Evolutionary conservation across 2,329 filamentous ascomycete species (phyloP).

Genomic region (Aspergillus japonicus): DNA sequence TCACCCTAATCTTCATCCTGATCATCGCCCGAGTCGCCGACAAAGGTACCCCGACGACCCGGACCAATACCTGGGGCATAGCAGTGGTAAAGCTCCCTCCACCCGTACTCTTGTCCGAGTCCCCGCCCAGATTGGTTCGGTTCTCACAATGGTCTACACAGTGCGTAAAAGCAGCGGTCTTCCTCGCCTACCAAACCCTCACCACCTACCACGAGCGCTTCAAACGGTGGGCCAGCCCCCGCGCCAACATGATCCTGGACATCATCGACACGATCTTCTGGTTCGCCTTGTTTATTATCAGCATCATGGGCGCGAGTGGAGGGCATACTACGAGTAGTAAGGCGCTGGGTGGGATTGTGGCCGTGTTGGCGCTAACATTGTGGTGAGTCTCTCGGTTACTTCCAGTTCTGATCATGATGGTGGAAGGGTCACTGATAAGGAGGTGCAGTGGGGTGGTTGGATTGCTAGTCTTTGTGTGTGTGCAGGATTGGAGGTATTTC

Average conservation of each 20-base stretch:
- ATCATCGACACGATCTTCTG: slow-evolving; percentile 28
- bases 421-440: background rate
- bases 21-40: slow-evolving; percentile 21
- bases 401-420: no score
- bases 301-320: slow-evolving; percentile 17
- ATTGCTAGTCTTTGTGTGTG: slow-evolving; percentile 16
- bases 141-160: background rate
- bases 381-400: slow-evolving; percentile 12
- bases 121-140: no score
- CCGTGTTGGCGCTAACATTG: slow-evolving; percentile 14
- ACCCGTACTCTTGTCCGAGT: background rate
- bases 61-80: slow-evolving; percentile 25
- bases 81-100: slow-evolving; percentile 10
- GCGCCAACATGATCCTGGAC: slow-evolving; percentile 22
- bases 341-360: slow-evolving; percentile 20
- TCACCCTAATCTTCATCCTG: slow-evolving; percentile 19
- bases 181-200: slow-evolving; percentile 22
- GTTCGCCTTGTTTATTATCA: slow-evolving; percentile 26
- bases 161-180: slow-evolving; percentile 26
- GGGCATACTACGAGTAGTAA: slow-evolving; percentile 16
- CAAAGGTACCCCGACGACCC: slow-evolving; percentile 16
- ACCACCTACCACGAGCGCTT: slow-evolving; percentile 19
- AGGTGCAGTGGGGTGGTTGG: slow-evolving; percentile 9
- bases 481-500: slow-evolving; percentile 14
- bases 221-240: slow-evolving; percentile 24